Conservation (phyloP, 164 flowering plant genomes). For the Tetrastigma voinierianum region DNA sequence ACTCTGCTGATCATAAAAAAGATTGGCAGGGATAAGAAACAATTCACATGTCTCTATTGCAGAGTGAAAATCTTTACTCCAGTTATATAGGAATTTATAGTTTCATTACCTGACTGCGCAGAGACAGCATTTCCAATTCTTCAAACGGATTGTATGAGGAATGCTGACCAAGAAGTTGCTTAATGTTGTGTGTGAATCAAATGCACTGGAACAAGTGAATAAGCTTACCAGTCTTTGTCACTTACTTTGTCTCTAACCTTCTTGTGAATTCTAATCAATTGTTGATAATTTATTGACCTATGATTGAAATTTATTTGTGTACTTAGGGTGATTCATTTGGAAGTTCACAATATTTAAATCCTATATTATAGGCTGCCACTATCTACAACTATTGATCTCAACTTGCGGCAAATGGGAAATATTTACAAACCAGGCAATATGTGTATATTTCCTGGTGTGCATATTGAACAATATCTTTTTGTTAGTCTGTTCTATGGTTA, state of each 20-base stretch:
- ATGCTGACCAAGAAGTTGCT: too few species aligned
- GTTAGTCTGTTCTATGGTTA: neutral
- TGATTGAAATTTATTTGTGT: neutral
- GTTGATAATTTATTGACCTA: neutral
- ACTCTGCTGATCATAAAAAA: too few species aligned
- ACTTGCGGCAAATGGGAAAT: conserved; percentile 81
- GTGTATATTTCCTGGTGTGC: conserved; percentile 32
- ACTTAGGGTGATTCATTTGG: neutral
- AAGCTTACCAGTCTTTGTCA: neutral
- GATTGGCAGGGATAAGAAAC: too few species aligned
- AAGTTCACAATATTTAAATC: neutral
- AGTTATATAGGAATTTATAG: too few species aligned
- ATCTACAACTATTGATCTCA: conserved; percentile 85
- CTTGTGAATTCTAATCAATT: too few species aligned
- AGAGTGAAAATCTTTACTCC: too few species aligned
- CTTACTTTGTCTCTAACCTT: neutral
- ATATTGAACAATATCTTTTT: neutral
- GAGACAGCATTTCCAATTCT: too few species aligned
- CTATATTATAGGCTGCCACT: conserved; percentile 59
- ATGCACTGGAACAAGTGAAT: neutral
- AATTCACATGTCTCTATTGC: too few species aligned
- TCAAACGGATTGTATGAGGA: too few species aligned
- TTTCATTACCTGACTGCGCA: too few species aligned
- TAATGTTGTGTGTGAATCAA: too few species aligned
- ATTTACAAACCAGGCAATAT: conserved; percentile 65